phyloP scores from a whole-genome alignment of 306 rosid species.

The Acacia melanoxylon region DNA sequence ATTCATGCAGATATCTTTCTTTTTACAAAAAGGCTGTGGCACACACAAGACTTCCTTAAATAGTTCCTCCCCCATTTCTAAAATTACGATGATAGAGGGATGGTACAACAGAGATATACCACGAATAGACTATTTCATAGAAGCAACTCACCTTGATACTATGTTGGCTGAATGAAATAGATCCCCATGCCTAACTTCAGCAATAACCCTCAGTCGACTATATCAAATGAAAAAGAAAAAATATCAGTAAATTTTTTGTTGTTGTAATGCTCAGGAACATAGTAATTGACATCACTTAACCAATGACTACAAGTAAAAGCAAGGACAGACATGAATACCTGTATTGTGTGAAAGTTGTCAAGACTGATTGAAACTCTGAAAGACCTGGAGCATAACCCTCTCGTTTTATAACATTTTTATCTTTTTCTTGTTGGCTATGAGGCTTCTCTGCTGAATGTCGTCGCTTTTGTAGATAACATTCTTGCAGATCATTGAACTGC shows the following conservation, averaged over 20 bases:
- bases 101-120: slow-evolving; percentile 5
- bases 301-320: slow-evolving; percentile 1
- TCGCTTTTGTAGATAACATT: slow-evolving; percentile 93
- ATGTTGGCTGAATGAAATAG: slow-evolving; percentile 93
- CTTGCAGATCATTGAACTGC: slow-evolving; percentile 94
- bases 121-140: slow-evolving; percentile 4
- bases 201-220: slow-evolving; percentile 95
- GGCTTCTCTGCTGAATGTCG: slow-evolving; percentile 66
- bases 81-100: background rate
- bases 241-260: background rate
- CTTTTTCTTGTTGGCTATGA: slow-evolving; percentile 58
- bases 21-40: background rate
- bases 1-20: background rate
- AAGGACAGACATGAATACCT: slow-evolving; percentile 54
- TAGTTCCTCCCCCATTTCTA: background rate
- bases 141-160: slow-evolving; percentile 78
- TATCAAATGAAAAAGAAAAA: slow-evolving; percentile 37
- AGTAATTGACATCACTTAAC: slow-evolving; percentile 16
- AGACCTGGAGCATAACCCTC: slow-evolving; percentile 86
- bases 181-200: slow-evolving; percentile 88
- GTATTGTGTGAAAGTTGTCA: slow-evolving; percentile 83
- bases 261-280: background rate
- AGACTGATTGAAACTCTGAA: slow-evolving; percentile 87
- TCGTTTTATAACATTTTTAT: slow-evolving; percentile 57
- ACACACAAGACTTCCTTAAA: background rate